Percentiles rank a stretch among this genome's conserved stretches.
These are phyloP conservation scores for Nymphaea colorata DNA, from an alignment of 164 flowering plant genomes.

Conservation along the genomic window DNA sequence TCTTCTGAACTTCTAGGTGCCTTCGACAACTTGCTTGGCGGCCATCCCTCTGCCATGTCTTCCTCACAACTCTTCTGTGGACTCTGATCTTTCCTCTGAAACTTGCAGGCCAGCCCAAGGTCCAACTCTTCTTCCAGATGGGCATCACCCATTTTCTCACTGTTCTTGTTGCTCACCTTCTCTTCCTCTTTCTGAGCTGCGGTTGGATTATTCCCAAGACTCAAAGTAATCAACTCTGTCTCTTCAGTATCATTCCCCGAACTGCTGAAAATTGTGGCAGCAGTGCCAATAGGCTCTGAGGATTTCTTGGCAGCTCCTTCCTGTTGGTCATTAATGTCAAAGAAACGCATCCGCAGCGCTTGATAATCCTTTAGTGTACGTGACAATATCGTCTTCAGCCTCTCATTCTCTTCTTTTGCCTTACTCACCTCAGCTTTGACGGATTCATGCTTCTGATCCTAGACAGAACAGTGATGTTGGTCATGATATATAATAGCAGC, in stretches of 20 bases:
- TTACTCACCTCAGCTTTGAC: constrained; percentile 60
- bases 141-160: constrained; percentile 4
- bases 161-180: constrained; percentile 3
- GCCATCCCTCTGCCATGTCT: constrained; percentile 27
- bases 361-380: constrained; percentile 45
- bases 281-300: background rate
- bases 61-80: constrained; percentile 30
- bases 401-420: constrained; percentile 65
- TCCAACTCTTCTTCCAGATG: constrained; percentile 19
- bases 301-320: constrained; percentile 20
- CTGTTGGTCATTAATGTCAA: constrained; percentile 20
- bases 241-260: constrained; percentile 18
- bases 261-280: background rate
- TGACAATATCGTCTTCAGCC: constrained; percentile 37
- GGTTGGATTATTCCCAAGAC: constrained; percentile 46
- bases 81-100: constrained; percentile 9
- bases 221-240: constrained; percentile 45
- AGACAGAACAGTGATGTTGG: no score
- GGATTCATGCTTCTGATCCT: constrained; percentile 23
- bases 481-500: no score
- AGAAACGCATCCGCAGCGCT: constrained; percentile 38
- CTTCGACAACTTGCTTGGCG: constrained; percentile 40
- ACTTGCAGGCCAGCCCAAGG: constrained; percentile 34
- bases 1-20: constrained; percentile 31
- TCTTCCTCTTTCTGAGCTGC: constrained; percentile 18